Evolutionary conservation across 257 asterid genomes (phyloP).

Genomic region (Ehretia macrophylla): DNA sequence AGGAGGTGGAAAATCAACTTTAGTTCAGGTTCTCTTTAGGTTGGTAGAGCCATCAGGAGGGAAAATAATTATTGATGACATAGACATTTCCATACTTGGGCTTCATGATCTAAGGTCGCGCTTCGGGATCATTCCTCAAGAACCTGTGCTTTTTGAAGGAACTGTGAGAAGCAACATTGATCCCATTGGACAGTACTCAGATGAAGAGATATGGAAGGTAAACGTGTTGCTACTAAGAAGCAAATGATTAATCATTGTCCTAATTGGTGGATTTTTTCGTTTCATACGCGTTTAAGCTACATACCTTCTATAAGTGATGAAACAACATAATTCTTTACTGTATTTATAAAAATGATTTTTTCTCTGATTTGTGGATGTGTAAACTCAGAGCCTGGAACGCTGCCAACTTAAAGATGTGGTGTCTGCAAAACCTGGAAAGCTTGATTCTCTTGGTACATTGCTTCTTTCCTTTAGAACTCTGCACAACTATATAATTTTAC

Average conservation of each 20-base stretch:
- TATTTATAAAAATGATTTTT: neutral
- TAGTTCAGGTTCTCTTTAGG: slow-evolving; percentile 69
- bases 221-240: neutral
- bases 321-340: neutral
- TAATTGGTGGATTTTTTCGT: too few relatives aligned
- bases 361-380: neutral
- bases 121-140: slow-evolving; percentile 85
- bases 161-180: slow-evolving; percentile 69
- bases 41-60: slow-evolving; percentile 67
- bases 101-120: slow-evolving; percentile 70
- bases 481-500: too few relatives aligned
- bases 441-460: slow-evolving; percentile 45
- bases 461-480: neutral
- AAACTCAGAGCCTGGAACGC: slow-evolving; percentile 55
- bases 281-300: too few relatives aligned
- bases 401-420: slow-evolving; percentile 79
- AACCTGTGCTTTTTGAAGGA: slow-evolving; percentile 73
- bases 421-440: slow-evolving; percentile 53
- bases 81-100: slow-evolving; percentile 55
- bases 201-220: slow-evolving; percentile 85
- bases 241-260: too few relatives aligned
- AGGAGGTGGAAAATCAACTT: slow-evolving; percentile 76
- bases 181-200: slow-evolving; percentile 57
- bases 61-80: slow-evolving; percentile 52
- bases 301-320: too few relatives aligned